Evolutionary conservation across 2,329 filamentous ascomycete genomes (phyloP).

Genomic region (Aspergillus flavus): DNA sequence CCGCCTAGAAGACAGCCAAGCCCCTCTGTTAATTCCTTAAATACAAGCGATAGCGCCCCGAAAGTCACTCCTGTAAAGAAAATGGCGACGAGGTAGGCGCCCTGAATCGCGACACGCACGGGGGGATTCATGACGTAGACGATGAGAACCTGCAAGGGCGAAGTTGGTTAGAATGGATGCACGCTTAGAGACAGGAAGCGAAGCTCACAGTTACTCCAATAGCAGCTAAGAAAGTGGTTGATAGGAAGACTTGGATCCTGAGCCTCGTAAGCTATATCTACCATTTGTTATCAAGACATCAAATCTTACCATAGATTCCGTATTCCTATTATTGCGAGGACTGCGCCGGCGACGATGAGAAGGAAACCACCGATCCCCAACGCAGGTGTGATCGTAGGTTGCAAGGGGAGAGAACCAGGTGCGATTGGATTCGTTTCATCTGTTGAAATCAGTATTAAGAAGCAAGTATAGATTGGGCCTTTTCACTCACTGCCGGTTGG

Average conservation of each 20-base stretch:
- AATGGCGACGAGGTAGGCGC: constrained; percentile 80
- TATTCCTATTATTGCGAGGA: constrained; percentile 77
- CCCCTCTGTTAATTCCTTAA: constrained; percentile 80
- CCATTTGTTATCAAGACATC: background rate
- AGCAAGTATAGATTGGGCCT: background rate
- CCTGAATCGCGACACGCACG: constrained; percentile 74
- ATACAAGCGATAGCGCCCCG: constrained; percentile 73
- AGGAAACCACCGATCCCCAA: constrained; percentile 78
- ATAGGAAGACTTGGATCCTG: constrained; percentile 74
- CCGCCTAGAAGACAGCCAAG: constrained; percentile 86
- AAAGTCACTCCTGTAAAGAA: constrained; percentile 73
- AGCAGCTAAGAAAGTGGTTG: constrained; percentile 71
- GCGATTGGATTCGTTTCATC: constrained; percentile 26
- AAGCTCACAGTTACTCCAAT: constrained; percentile 67
- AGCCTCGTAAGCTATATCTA: constrained; percentile 18
- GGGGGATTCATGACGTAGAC: constrained; percentile 85
- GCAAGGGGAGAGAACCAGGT: constrained; percentile 62
- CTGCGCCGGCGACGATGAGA: constrained; percentile 70
- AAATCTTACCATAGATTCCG: constrained; percentile 66
- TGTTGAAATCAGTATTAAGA: constrained; percentile 4
- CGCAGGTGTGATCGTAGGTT: constrained; percentile 76
- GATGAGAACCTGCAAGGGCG: constrained; percentile 63
- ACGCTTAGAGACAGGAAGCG: background rate
- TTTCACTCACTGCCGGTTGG: constrained; percentile 17
- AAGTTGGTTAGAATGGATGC: background rate